A percentile compares a stretch with the other conserved stretches of the same genome.
Evolutionary conservation across 768 basidiomycete genomes (phyloP).

Genomic region (Podaxis mareebaensis): DNA sequence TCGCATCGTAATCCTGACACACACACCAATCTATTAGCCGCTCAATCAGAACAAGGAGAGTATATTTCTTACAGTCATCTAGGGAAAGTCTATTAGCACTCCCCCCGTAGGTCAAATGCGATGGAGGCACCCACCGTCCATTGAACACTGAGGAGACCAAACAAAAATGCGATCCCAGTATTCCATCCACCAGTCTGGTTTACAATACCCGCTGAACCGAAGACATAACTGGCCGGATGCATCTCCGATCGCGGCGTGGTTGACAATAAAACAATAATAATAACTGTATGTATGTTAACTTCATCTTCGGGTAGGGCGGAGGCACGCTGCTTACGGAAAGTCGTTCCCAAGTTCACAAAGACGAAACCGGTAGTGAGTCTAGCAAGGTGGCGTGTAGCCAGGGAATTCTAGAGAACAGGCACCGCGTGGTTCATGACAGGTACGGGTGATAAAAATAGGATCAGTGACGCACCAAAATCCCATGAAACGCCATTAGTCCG

Average conservation of each 20-base stretch:
- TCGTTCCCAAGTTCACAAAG: slow-evolving; percentile 84
- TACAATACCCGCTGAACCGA: slow-evolving; percentile 68
- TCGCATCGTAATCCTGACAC: slow-evolving; percentile 72
- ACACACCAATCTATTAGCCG: not conserved
- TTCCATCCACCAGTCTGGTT: slow-evolving; percentile 84
- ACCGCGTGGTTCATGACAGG: not conserved
- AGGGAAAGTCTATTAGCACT: not conserved
- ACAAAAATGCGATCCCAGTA: slow-evolving; percentile 78
- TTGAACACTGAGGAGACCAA: slow-evolving; percentile 84
- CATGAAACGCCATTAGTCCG: slow-evolving; percentile 77
- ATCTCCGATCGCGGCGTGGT: slow-evolving; percentile 73
- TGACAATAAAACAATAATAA: slow-evolving; percentile 82
- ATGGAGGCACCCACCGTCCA: slow-evolving; percentile 63
- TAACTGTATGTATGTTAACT: slow-evolving; percentile 47
- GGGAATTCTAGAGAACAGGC: slow-evolving; percentile 50
- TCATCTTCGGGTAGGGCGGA: slow-evolving; percentile 1
- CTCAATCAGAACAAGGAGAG: not conserved
- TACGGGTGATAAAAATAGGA: not conserved
- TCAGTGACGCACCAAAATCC: slow-evolving; percentile 51
- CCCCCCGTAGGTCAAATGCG: not conserved
- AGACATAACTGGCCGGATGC: slow-evolving; percentile 81
- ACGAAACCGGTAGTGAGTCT: slow-evolving; percentile 76
- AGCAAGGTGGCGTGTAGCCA: slow-evolving; percentile 76
- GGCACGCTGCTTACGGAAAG: slow-evolving; percentile 47
- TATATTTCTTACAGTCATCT: slow-evolving; percentile 20